Evolutionary conservation across 768 basidiomycete genomes (phyloP), one percentile per base, ranked within the genome.

Genomic region (Panaeolus papilionaceus): DNA sequence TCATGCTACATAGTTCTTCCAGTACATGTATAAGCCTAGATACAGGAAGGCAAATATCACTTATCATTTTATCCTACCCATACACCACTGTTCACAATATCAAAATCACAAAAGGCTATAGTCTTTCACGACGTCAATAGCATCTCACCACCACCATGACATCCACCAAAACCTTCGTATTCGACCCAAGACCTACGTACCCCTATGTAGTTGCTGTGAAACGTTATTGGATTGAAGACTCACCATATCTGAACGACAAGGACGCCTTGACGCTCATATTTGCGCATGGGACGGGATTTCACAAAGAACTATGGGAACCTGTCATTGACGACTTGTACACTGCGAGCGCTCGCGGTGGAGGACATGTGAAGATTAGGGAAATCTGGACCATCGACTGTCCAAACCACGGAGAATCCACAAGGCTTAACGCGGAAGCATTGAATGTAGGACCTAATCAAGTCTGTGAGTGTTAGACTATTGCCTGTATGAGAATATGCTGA

Each of bases 231-330:
- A 69, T 73, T 20, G 69, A 78, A 1, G 67, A 76, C 2, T 80
- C 78, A 1, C 75, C 77, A 16, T 67, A 77, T 61, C 69, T 78
- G 4, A 63, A 77, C 28, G 83, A 85, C 58, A 71, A 76, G 0
- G 76, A 78, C 18, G 86, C 82, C 0, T 61, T 82, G 11, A 88
- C 88, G 0, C 75, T 88, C 37, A 73, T 88, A 38, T 81, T 87
- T 64, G 73, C 85, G 1, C 88, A 89, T 69, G 86, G 82, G 8
- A 86, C 84, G 1, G 82, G 87, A 0, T 86, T 84, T 71, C 84
- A 84, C 71, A 88, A 88, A 68, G 88, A 88, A 70, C 79, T 80
- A 20, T 88, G 86, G 85, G 87, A 88, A 69, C 86, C 88, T 0
- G 80, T 82, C 0, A 75, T 89, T 1, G 83, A 85, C 8, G 83